A percentile compares a stretch with the other conserved stretches of the same genome.
Evolutionary conservation across 2,329 filamentous ascomycete species (phyloP).

Genomic region (Uncinocarpus reesii): DNA sequence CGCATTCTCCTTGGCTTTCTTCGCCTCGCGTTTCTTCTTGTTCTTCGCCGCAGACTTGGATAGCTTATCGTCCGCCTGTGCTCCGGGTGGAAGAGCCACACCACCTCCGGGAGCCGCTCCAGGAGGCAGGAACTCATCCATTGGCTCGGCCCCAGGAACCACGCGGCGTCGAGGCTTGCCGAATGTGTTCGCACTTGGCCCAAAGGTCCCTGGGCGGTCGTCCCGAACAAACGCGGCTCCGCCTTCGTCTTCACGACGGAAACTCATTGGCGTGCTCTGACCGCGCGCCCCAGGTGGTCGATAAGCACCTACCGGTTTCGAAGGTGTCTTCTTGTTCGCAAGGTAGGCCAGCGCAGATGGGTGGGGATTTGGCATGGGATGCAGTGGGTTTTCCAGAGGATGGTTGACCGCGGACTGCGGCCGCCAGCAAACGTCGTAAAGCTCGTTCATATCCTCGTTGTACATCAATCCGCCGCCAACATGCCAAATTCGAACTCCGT

Average conservation of each 20-base stretch:
- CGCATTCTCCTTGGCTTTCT: slow-evolving; percentile 72
- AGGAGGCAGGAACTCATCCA: slow-evolving; percentile 53
- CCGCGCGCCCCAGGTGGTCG: slow-evolving; percentile 88
- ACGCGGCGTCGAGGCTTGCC: slow-evolving; percentile 61
- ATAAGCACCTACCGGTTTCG: slow-evolving; percentile 94
- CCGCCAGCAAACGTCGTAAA: slow-evolving; percentile 85
- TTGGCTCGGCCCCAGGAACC: slow-evolving; percentile 76
- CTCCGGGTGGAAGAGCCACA: slow-evolving; percentile 55
- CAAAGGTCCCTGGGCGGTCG: slow-evolving; percentile 51
- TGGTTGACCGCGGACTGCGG: slow-evolving; percentile 57
- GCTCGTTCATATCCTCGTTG: slow-evolving; percentile 84
- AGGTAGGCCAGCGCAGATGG: slow-evolving; percentile 72
- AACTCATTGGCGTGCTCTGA: slow-evolving; percentile 76
- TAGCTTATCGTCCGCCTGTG: slow-evolving; percentile 57
- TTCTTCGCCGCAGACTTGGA: slow-evolving; percentile 86
- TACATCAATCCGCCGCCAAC: slow-evolving; percentile 83
- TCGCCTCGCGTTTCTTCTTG: slow-evolving; percentile 94
- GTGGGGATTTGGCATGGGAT: slow-evolving; percentile 65
- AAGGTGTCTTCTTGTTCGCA: slow-evolving; percentile 80
- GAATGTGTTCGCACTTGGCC: slow-evolving; percentile 59
- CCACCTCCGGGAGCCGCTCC: slow-evolving; percentile 58
- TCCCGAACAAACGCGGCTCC: slow-evolving; percentile 80
- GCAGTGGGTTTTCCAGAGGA: slow-evolving; percentile 59
- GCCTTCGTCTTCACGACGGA: slow-evolving; percentile 95
- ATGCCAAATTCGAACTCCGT: slow-evolving; percentile 92